These are phyloP conservation scores for Penicillium dipodomyicola DNA, from an alignment of 495 filamentous ascomycete species.

Conservation along the genomic window DNA sequence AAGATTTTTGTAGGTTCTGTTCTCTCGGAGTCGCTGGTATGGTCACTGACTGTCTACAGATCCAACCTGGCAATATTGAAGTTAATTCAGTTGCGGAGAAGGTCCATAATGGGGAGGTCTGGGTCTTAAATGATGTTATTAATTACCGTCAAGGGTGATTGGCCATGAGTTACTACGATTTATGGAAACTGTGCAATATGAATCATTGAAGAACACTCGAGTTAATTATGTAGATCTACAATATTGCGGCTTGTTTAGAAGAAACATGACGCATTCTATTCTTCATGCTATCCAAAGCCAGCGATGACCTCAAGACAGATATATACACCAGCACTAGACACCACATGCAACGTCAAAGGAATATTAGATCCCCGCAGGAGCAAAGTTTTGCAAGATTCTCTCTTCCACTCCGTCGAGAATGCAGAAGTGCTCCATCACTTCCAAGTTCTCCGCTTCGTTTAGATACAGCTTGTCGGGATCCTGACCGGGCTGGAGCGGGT, in stretches of 20 bases:
- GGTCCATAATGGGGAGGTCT: constrained; percentile 85
- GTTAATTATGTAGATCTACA: background rate
- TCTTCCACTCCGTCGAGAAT: constrained; percentile 85
- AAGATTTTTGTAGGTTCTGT: constrained; percentile 59
- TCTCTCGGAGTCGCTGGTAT: background rate
- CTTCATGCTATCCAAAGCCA: constrained; percentile 14
- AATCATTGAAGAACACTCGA: background rate
- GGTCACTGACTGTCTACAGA: constrained; percentile 46
- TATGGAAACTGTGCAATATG: constrained; percentile 14
- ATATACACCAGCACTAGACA: constrained; percentile 14
- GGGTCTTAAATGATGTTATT: constrained; percentile 66
- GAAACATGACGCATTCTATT: constrained; percentile 9
- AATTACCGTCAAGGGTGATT: constrained; percentile 48
- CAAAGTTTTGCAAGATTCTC: constrained; percentile 61
- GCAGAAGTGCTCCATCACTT: constrained; percentile 89
- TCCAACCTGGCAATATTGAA: constrained; percentile 75
- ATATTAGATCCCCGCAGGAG: constrained; percentile 24
- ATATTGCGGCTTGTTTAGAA: background rate
- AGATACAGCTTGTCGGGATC: constrained; percentile 93
- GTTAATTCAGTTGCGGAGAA: constrained; percentile 66
- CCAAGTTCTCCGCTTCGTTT: constrained; percentile 89
- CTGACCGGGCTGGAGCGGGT: constrained; percentile 88
- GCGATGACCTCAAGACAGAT: constrained; percentile 10
- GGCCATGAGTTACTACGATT: constrained; percentile 16
- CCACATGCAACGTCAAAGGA: background rate